Evolutionary conservation across 2,329 filamentous ascomycete species (phyloP).

Genomic region (Talaromyces sp.): DNA sequence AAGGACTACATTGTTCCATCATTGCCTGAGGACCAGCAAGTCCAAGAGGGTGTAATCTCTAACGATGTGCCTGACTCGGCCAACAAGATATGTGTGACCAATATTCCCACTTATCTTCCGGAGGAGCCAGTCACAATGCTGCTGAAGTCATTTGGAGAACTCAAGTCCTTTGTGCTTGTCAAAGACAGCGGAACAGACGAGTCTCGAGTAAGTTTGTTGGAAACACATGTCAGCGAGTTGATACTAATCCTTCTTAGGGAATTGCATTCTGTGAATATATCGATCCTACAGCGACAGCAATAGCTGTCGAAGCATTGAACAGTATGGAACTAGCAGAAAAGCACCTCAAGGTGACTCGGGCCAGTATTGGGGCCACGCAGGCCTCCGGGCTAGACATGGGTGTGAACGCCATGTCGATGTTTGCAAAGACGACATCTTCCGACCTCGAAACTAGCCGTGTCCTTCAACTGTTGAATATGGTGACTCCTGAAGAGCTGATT

Average conservation of each 20-base stretch:
- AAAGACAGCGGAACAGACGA: constrained; percentile 83
- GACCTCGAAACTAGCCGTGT: constrained; percentile 79
- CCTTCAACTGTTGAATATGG: constrained; percentile 95
- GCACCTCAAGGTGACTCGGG: constrained; percentile 77
- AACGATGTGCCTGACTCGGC: constrained; percentile 82
- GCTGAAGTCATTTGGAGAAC: constrained; percentile 81
- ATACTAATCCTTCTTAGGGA: constrained; percentile 53
- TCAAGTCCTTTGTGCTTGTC: constrained; percentile 86
- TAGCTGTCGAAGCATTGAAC: constrained; percentile 86
- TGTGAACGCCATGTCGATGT: constrained; percentile 95
- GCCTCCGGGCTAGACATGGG: constrained; percentile 89
- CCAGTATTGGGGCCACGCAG: constrained; percentile 91
- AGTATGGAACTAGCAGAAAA: constrained; percentile 90
- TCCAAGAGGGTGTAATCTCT: constrained; percentile 72
- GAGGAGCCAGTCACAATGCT: constrained; percentile 92
- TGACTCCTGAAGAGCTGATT: constrained; percentile 89
- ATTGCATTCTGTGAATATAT: constrained; percentile 96
- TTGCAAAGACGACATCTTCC: constrained; percentile 79
- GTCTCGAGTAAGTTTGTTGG: constrained; percentile 66
- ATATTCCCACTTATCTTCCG: constrained; percentile 79
- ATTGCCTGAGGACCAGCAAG: constrained; percentile 63
- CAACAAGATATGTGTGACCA: constrained; percentile 90
- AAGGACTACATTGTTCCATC: constrained; percentile 93
- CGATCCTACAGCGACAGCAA: constrained; percentile 68
- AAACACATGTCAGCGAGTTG: not conserved